A percentile compares a stretch with the other conserved stretches of the same genome.
These are phyloP conservation scores for Prunus persica DNA, from an alignment of 306 rosid species.

Conservation along the genomic window DNA sequence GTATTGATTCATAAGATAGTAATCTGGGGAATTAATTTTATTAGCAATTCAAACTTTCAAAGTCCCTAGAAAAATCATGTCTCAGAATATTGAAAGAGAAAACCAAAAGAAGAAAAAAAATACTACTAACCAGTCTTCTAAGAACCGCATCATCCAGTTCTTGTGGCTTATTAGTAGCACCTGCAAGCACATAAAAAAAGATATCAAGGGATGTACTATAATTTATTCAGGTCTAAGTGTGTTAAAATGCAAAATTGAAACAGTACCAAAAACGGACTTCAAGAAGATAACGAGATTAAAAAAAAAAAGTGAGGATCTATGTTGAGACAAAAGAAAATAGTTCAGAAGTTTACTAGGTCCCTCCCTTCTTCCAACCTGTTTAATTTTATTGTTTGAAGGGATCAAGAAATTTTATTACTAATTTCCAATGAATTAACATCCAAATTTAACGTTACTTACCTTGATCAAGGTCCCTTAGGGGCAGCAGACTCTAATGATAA, in stretches of 20 bases:
- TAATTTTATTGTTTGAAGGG: background rate
- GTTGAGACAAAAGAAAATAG: background rate
- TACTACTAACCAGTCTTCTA: constrained; percentile 74
- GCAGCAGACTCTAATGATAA: background rate
- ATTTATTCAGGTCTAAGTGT: background rate
- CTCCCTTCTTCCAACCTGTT: background rate
- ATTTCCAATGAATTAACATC: background rate
- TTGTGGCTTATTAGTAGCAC: constrained; percentile 98
- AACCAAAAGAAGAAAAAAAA: background rate
- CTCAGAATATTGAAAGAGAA: background rate
- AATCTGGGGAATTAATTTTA: background rate
- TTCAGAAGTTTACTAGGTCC: background rate
- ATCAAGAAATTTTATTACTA: background rate
- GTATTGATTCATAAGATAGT: background rate
- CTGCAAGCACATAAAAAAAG: constrained; percentile 41
- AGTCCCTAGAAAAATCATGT: constrained; percentile 3
- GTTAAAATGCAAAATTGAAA: constrained; percentile 1
- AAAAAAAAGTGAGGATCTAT: background rate
- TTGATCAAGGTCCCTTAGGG: background rate
- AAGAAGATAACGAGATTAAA: background rate
- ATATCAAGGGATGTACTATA: background rate
- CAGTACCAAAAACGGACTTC: background rate
- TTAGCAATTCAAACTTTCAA: background rate
- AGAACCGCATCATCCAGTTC: constrained; percentile 98
- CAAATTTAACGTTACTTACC: constrained; percentile 6